Evolutionary conservation across 129 eudicot species (phyloP).

Genomic region (Lactuca saligna): DNA sequence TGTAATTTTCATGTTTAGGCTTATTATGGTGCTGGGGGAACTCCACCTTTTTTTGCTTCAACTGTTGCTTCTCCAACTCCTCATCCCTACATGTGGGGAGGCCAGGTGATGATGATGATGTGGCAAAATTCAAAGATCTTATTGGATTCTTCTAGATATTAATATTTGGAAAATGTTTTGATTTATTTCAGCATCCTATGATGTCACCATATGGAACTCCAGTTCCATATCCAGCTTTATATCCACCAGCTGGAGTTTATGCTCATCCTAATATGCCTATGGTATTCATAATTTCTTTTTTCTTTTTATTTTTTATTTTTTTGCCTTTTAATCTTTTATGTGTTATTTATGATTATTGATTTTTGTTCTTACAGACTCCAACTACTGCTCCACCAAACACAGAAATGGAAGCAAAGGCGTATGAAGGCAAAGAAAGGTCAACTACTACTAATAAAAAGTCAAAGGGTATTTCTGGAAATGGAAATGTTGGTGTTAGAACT

Average conservation of each 20-base stretch:
- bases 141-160: background rate
- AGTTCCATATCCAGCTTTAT: constrained; percentile 85
- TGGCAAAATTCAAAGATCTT: background rate
- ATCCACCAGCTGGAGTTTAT: constrained; percentile 88
- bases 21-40: constrained; percentile 73
- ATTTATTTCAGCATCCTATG: constrained; percentile 65
- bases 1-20: constrained; percentile 46
- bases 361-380: constrained; percentile 38
- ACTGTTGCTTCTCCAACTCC: constrained; percentile 86
- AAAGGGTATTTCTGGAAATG: constrained; percentile 63
- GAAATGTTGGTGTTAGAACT: constrained; percentile 46
- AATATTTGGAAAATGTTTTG: constrained; percentile 18
- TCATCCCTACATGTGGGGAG: constrained; percentile 86
- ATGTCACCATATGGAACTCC: constrained; percentile 97
- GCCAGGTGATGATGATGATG: constrained; percentile 54
- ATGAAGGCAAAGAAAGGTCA: constrained; percentile 50
- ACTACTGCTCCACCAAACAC: constrained; percentile 41
- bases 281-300: constrained; percentile 39
- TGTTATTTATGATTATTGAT: background rate
- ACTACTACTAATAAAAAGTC: constrained; percentile 50
- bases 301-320: too few species aligned
- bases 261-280: constrained; percentile 79
- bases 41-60: constrained; percentile 84
- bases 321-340: background rate
- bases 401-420: constrained; percentile 58